These are phyloP conservation scores for Polytrichum commune DNA, from an alignment of 225 moss, liverwort and hornwort genomes.

Conservation along the genomic window DNA sequence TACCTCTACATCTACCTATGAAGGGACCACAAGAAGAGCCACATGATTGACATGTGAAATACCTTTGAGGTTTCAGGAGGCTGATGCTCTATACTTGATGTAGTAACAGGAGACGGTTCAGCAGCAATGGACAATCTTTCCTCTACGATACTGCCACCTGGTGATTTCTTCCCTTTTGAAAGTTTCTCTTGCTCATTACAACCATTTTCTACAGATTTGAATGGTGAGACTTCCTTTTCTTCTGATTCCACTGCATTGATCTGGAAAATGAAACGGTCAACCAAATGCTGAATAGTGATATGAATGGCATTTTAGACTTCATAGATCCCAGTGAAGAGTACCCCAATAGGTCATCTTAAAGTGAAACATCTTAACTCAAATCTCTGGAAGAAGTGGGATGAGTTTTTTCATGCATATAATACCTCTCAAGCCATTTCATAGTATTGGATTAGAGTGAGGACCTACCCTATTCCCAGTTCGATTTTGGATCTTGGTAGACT, in stretches of 20 bases:
- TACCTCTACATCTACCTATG: too few relatives aligned
- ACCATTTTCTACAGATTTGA: constrained; percentile 11
- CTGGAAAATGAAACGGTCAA: constrained; percentile 13
- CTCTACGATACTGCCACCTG: too few relatives aligned
- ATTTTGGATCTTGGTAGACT: constrained; percentile 20
- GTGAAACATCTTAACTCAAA: too few relatives aligned
- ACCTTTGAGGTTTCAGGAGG: background rate
- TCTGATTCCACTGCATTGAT: constrained; percentile 25
- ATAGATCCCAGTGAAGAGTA: background rate
- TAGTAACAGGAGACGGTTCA: background rate
- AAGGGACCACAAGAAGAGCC: too few relatives aligned
- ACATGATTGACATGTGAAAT: background rate
- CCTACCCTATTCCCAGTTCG: constrained; percentile 27
- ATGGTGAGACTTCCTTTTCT: constrained; percentile 9
- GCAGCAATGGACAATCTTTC: background rate
- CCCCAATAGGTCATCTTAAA: too few relatives aligned
- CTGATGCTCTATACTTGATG: constrained; percentile 6
- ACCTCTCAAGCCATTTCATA: background rate
- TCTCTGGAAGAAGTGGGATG: background rate
- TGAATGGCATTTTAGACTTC: too few relatives aligned
- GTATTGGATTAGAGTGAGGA: background rate
- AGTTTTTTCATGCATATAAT: background rate
- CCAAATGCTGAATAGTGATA: too few relatives aligned
- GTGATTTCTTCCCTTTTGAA: constrained; percentile 5
- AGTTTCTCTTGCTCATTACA: constrained; percentile 20